Conservation (phyloP, 345 rosid genomes). For the Gossypium longicalyx region DNA sequence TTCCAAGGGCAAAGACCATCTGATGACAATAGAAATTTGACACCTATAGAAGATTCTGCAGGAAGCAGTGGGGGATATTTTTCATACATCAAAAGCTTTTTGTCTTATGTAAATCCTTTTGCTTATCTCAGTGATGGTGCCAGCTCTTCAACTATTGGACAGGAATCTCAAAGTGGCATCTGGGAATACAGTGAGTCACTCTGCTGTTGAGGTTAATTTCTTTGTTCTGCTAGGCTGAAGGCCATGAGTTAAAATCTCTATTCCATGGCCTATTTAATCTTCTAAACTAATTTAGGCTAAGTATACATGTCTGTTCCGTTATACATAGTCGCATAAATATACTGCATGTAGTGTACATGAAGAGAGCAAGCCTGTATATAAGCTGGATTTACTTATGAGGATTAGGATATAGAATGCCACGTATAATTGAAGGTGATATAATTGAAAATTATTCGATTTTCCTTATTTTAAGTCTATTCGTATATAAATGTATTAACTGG, state of each 20-base stretch:
- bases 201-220: neutral
- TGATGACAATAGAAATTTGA: slow-evolving; percentile 21
- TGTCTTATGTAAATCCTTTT: slow-evolving; percentile 72
- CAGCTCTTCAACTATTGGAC: slow-evolving; percentile 40
- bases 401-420: neutral
- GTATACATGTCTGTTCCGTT: neutral
- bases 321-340: neutral
- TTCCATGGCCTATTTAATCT: neutral
- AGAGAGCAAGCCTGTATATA: neutral
- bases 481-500: neutral
- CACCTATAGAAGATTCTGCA: slow-evolving; percentile 29
- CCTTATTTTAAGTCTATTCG: neutral
- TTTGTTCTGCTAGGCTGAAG: neutral
- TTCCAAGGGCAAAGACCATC: slow-evolving; percentile 35
- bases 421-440: neutral
- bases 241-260: neutral
- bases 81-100: slow-evolving; percentile 38
- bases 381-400: neutral
- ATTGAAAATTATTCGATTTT: neutral
- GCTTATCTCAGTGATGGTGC: slow-evolving; percentile 57
- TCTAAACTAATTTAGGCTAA: neutral
- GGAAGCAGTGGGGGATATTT: slow-evolving; percentile 63
- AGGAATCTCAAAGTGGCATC: slow-evolving; percentile 38
- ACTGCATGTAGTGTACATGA: neutral
- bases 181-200: slow-evolving; percentile 44